phyloP scores from a whole-genome alignment of 257 asterid genomes.

The Ehretia macrophylla region DNA sequence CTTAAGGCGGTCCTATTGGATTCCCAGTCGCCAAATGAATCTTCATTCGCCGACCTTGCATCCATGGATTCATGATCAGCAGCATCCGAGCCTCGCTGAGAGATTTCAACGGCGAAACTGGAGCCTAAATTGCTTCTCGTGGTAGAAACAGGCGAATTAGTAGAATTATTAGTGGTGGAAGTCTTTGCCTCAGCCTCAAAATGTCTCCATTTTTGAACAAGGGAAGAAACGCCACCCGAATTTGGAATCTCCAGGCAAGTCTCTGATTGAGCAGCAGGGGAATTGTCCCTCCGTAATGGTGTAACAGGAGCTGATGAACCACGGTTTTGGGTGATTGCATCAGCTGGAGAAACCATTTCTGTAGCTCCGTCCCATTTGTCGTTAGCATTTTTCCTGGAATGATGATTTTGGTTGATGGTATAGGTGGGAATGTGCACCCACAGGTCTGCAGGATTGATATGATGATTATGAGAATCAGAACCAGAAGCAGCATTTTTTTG shows the following conservation, averaged over 20 bases:
- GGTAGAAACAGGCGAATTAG: constrained; percentile 6
- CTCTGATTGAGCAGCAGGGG: constrained; percentile 18
- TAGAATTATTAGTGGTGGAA: constrained; percentile 11
- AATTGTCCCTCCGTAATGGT: constrained; percentile 9
- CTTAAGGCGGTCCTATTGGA: constrained; percentile 34
- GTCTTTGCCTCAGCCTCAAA: constrained; percentile 63
- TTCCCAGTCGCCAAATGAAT: constrained; percentile 51
- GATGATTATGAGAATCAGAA: constrained; percentile 16
- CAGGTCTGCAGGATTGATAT: constrained; percentile 41
- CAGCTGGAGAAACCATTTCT: constrained; percentile 11
- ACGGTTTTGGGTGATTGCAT: constrained; percentile 5
- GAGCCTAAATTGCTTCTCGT: constrained; percentile 14
- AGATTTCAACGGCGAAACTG: background rate
- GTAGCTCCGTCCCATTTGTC: constrained; percentile 32
- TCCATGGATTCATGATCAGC: constrained; percentile 11
- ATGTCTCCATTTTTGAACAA: constrained; percentile 68
- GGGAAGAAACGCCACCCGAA: constrained; percentile 64
- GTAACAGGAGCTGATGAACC: background rate
- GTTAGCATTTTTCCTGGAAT: constrained; percentile 7
- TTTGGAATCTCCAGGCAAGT: constrained; percentile 29
- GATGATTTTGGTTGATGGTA: constrained; percentile 6
- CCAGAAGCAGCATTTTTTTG: constrained; percentile 3
- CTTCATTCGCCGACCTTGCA: constrained; percentile 27
- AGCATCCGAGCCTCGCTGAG: constrained; percentile 10
- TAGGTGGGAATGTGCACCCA: constrained; percentile 64